Percentiles rank a stretch among this genome's conserved stretches.
phyloP scores from a whole-genome alignment of 2,329 filamentous ascomycete genomes.

The Ustilaginoidea virens region DNA sequence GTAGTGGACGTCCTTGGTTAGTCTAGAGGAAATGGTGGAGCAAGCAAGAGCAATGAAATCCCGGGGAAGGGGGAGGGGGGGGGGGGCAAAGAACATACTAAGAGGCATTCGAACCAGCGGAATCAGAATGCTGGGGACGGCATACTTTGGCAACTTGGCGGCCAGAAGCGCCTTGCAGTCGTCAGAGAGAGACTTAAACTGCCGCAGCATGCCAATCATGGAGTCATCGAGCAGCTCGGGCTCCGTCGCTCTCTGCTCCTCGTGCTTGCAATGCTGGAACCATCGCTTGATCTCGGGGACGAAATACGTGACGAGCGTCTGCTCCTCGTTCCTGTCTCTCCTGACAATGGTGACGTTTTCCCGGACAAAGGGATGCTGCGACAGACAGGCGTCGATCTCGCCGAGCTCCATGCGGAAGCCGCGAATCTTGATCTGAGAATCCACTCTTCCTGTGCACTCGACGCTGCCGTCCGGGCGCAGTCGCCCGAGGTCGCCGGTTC shows the following conservation, averaged over 20 bases:
- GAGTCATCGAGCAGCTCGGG: constrained; percentile 47
- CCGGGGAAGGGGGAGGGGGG: too few relatives aligned
- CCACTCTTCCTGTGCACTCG: constrained; percentile 64
- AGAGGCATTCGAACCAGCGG: constrained; percentile 40
- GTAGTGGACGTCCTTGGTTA: too few relatives aligned
- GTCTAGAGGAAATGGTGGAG: too few relatives aligned
- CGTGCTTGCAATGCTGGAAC: constrained; percentile 37
- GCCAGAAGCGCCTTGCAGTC: too few relatives aligned
- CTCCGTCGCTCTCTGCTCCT: constrained; percentile 35
- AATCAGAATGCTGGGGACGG: constrained; percentile 20
- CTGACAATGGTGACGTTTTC: constrained; percentile 75
- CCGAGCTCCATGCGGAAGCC: constrained; percentile 91
- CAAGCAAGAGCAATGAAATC: too few relatives aligned
- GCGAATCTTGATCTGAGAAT: constrained; percentile 89
- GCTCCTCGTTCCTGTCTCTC: constrained; percentile 40
- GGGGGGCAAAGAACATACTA: too few relatives aligned
- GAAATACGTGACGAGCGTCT: constrained; percentile 72
- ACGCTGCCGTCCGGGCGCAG: constrained; percentile 57
- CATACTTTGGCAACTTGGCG: constrained; percentile 18
- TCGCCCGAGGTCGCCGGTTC: constrained; percentile 72
- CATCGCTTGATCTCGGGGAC: constrained; percentile 60
- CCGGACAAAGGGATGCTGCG: constrained; percentile 56
- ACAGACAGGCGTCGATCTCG: constrained; percentile 79
- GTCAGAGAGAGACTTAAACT: too few relatives aligned
- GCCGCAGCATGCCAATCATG: constrained; percentile 50